Base-by-base conservation (phyloP, 2,329 filamentous ascomycete genomes). In the Colletotrichum agaves region DNA sequence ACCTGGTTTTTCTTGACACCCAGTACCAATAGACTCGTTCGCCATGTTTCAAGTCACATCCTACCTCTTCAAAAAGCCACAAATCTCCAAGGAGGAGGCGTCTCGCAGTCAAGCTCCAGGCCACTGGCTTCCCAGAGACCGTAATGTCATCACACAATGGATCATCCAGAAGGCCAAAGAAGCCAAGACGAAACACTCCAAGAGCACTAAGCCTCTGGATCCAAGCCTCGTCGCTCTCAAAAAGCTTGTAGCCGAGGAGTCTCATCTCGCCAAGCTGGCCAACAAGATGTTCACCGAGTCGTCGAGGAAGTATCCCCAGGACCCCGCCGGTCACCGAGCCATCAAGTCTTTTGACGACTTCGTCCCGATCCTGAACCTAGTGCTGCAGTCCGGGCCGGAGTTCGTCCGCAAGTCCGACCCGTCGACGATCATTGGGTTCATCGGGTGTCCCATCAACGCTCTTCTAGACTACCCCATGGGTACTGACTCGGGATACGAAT, bases 401-500 rank as follows among this genome's bases (percentile, higher is more conserved):
- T 64, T 61, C 23, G 31, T 52, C 12, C 27, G 33, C 1, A n/a
- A 43, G 27, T 27, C 44, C 17, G 37, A 4, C 31, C 21, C 27
- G n/a, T 52, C 27, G 21, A 50, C 6, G 12, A 69, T 63, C 3
- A 21, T 71, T 17, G 82, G 83, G 0, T 76, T 87, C 70, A 82
- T 88, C 19, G 86, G 86, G 0, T 76, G 86, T 3, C 87, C 87
- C 0, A 84, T 89, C 74, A 85, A 85, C 63, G 86, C 85, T 0
- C 78, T 89, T 8, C 75, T 89, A 12, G 84, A 88, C 72, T 89
- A 85, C 81, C 84, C 86, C 0, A 88, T 89, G 87, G 83, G 79
- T 3, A 89, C 85, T 0, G 78, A 79, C 0, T 82, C 79, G 31
- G 87, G 87, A 0, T 84, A 82, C 62, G 84, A 84, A 0, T 84